Evolutionary conservation across 2,329 filamentous ascomycete species (phyloP).

Genomic region (Pseudocercospora eumusae): DNA sequence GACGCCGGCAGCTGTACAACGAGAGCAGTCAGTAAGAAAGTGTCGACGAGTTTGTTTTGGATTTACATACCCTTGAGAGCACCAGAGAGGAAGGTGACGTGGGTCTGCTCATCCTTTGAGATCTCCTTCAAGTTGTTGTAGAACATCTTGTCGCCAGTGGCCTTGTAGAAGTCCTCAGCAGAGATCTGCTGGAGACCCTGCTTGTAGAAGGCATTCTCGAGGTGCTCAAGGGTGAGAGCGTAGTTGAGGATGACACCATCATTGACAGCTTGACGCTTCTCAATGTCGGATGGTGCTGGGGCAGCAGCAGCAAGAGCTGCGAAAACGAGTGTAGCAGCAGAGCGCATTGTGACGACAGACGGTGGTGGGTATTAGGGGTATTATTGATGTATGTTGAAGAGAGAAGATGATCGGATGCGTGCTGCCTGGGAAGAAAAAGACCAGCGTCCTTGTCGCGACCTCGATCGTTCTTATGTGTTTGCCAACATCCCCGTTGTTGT

Average conservation of each 20-base stretch:
- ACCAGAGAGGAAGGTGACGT: conserved; percentile 59
- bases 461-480: conserved; percentile 4
- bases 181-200: conserved; percentile 61
- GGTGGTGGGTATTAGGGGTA: not conserved
- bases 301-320: conserved; percentile 28
- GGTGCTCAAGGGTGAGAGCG: conserved; percentile 49
- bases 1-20: conserved; percentile 45
- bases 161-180: conserved; percentile 53
- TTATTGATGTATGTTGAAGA: not conserved
- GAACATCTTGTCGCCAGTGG: conserved; percentile 53
- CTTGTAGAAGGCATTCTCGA: conserved; percentile 64
- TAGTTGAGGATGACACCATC: conserved; percentile 45
- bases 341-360: conserved; percentile 24
- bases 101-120: conserved; percentile 58
- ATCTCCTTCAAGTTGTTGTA: conserved; percentile 62
- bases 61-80: conserved; percentile 38
- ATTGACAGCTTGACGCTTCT: conserved; percentile 25
- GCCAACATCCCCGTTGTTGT: not conserved
- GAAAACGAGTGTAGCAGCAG: conserved; percentile 23
- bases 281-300: conserved; percentile 14
- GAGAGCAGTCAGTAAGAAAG: not conserved
- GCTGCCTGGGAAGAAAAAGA: not conserved
- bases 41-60: not conserved
- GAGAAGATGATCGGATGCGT: not conserved
- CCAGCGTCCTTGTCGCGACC: not conserved